Base-by-base conservation (phyloP, 768 basidiomycete species). In the Holtermanniella nyarrowii region DNA sequence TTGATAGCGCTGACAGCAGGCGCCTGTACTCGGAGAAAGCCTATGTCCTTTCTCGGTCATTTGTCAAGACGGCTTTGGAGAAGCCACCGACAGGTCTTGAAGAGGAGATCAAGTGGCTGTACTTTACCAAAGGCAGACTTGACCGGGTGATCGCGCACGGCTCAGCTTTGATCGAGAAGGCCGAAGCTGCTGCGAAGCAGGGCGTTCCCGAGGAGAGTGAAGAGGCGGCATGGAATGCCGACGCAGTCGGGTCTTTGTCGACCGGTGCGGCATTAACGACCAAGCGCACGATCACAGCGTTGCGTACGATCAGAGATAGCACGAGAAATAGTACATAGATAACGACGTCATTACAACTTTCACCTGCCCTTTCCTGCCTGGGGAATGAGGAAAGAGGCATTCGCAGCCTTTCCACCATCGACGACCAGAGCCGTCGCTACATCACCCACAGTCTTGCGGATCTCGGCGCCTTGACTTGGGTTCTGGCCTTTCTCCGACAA, bases 11-110 rank as follows among this genome's bases (percentile, higher is more conserved):
- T 48, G 18, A 40, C 43, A n/a, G n/a, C 61, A 90, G 88, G 62
- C 87, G 89, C 42, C 71, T 93, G 12, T 93, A 95, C 74, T 90
- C 78, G 68, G 90, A 95, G 73, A 90, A 90, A 69, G 88, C 88
- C 3, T 91, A 85, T 60, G 86, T 91, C 37, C 77, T 93, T 39
- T 88, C 89, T 11, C 79, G 89, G 25, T 86, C 83, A 5, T 95
- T 93, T 66, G 82, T 91, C 45, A 82, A 84, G n/a, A 82, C 86
- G 16, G 89, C 89, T 12, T 79, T 91, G 24, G 85, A 88, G 72
- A 75, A 83, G 23, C 86, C 88, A 20, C 78, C 82, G 3, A 77
- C 80, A 31, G 79, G 81, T 5, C 73, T 95, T 23, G 83, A 84
- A 53, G 58, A 73, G 3, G 90, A 90, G 70, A 78, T 95, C 49